phyloP scores from a whole-genome alignment of 495 filamentous ascomycete genomes.

The Tirmania nivea region DNA sequence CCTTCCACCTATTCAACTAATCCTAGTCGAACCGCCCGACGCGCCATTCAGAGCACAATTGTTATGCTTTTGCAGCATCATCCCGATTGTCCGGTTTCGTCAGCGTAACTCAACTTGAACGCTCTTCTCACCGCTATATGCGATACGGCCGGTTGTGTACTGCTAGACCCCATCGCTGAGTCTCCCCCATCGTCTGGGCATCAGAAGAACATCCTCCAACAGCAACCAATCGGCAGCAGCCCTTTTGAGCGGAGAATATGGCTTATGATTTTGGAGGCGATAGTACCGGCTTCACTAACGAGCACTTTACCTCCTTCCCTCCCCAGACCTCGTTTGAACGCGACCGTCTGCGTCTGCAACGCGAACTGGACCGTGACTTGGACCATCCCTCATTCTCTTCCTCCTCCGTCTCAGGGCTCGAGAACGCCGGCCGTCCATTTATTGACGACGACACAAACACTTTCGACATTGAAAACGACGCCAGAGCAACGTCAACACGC shows the following conservation, averaged over 20 bases:
- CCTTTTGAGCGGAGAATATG: background rate
- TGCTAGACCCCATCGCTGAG: too few species aligned
- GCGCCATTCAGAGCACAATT: too few species aligned
- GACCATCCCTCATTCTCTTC: conserved; percentile 13
- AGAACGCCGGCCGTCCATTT: conserved; percentile 1
- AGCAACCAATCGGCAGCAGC: too few species aligned
- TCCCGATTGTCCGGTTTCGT: too few species aligned
- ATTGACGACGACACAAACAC: conserved; percentile 8
- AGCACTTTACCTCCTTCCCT: conserved; percentile 23
- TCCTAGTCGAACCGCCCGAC: too few species aligned
- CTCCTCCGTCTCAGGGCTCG: conserved; percentile 6
- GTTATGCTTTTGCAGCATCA: too few species aligned
- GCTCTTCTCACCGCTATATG: too few species aligned
- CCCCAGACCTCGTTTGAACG: conserved; percentile 14
- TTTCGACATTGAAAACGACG: conserved; percentile 17
- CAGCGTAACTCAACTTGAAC: too few species aligned
- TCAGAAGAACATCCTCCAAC: too few species aligned
- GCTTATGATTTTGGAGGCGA: background rate
- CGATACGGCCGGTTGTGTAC: too few species aligned
- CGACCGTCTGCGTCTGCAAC: conserved; percentile 17
- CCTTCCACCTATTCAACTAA: too few species aligned
- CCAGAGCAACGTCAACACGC: conserved; percentile 13
- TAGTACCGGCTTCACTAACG: background rate
- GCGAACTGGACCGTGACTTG: conserved; percentile 19
- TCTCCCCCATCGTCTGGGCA: too few species aligned